Base-by-base conservation (phyloP, 2,329 filamentous ascomycete genomes). In the Clarireedia paspali region DNA sequence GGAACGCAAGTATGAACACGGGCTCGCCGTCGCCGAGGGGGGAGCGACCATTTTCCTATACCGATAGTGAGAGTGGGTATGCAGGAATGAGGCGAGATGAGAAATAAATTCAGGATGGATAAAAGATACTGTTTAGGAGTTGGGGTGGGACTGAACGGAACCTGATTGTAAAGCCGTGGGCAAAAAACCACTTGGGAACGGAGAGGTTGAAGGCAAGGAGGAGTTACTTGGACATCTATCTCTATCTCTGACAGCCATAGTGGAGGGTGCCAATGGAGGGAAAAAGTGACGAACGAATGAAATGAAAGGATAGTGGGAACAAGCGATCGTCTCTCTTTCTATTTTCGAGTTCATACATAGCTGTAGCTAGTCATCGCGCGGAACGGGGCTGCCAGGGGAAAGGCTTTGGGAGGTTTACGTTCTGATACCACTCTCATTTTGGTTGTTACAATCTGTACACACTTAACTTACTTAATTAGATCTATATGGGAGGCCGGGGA, bases 21-120 rank as follows among this genome's bases (percentile, higher is more conserved):
- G 52, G 52, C 12, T 45, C 45, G 20, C 52, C 45, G 51, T 51
- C 40, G 6, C 54, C 48, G 7, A 17, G 27, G 10, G 24, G 23
- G 42, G 54, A 51, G 38, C 20, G 54, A 5, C 54, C 54, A 0
- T 56, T 56, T 24, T 56, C 54, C 1, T 56, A 53, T 30, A 53
- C 54, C 2, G 48, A 56, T 10, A 56, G 54, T 20, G 54, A 56
- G 40, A 46, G 38, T 24, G 54, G 54, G n/a, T 56, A 56, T 56
- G 54, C 48, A 17, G 44, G 36, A 42, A 56, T 50, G 53, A 45
- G 39, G 9, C 38, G n/a, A 1, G 30, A 56, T 23, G 27, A 47
- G 30, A 38, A 36, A 7, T 44, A 38, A 10, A 39, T 24, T 20
- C 20, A 10, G 27, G 4, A 30, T 30, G 9, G 27, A 30, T 10